A percentile compares a stretch with the other conserved stretches of the same genome.
Conservation (phyloP, 192 early-diverging fungal species). For the Dispira parvispora region DNA sequence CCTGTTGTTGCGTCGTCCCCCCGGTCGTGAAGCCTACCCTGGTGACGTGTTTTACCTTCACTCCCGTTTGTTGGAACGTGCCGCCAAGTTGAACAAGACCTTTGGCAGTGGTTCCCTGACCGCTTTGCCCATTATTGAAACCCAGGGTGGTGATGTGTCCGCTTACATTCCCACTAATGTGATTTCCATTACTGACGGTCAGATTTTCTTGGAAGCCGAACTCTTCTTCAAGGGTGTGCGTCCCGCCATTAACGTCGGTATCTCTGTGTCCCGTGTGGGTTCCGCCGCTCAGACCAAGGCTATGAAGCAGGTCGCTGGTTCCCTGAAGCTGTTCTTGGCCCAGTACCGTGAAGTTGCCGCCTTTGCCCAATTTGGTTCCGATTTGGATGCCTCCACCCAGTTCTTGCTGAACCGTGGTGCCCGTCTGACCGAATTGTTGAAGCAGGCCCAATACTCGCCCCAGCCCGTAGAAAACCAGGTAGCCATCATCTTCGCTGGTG, state of each 20-base stretch:
- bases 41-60: constrained; percentile 99
- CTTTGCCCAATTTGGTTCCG: constrained; percentile 99
- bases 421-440: constrained; percentile 96
- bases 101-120: constrained; percentile 95
- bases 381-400: constrained; percentile 99
- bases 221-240: constrained; percentile 99
- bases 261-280: constrained; percentile 99
- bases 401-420: constrained; percentile 99
- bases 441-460: constrained; percentile 98
- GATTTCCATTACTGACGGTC: constrained; percentile 99
- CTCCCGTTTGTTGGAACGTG: constrained; percentile 97
- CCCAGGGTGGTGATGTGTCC: constrained; percentile 99
- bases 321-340: constrained; percentile 98
- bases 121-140: constrained; percentile 98
- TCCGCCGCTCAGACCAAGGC: constrained; percentile 99
- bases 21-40: constrained; percentile 99
- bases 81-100: constrained; percentile 97
- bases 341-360: constrained; percentile 99
- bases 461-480: constrained; percentile 96
- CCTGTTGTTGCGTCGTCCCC: constrained; percentile 95
- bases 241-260: constrained; percentile 99
- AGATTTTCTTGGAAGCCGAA: constrained; percentile 99
- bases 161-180: constrained; percentile 99
- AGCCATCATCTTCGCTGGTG: constrained; percentile 95
- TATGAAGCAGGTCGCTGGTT: constrained; percentile 99